Base-by-base conservation (phyloP, 768 basidiomycete species). In the Tremella fuciformis region DNA sequence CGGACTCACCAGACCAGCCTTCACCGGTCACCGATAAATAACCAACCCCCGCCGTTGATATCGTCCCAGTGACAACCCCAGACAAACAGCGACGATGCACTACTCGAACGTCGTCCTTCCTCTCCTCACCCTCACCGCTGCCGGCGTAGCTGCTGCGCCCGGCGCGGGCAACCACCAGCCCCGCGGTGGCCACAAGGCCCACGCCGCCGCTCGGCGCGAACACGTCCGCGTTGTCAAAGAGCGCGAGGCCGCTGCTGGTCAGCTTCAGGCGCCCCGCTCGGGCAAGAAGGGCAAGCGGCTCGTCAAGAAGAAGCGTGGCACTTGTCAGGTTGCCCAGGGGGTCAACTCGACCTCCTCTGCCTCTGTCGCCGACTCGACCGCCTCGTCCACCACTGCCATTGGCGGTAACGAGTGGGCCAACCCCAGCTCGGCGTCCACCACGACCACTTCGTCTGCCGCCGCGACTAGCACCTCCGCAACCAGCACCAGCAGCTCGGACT, bases 231-330 rank as follows among this genome's bases (percentile, higher is more conserved):
- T 44, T 22, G 50, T 44, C 13, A 16, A n/a, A 34, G 49, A 29
- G 15, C 34, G 18, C 19, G 49, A n/a, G 29, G 22, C 47, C 42
- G 49, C 44, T 11, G 24, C 21, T 13, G 16, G 29, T 21, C 9
- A 19, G 11, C n/a, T 29, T n/a, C 44, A 22, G 44, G 56, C 42
- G 42, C 22, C 42, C 16, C n/a, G 42, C 8, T 29, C 38, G n/a
- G 49, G 44, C 15, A 62, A 57, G 37, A 67, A 67, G 51, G 61
- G 54, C 1, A 74, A 74, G 58, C 49, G 73, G 44, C 56, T 68
- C 53, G 73, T 74, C 49, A 73, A 72, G 66, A 71, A 71, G 65
- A 72, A 71, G 61, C 53, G 55, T n/a, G 51, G 21, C 19, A 53
- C 53, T 8, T 73, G 71, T 62, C 65, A 66, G 34, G 66, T 65